Evolutionary conservation across 2,329 filamentous ascomycete genomes (phyloP).

Genomic region (Colletotrichum sp.): DNA sequence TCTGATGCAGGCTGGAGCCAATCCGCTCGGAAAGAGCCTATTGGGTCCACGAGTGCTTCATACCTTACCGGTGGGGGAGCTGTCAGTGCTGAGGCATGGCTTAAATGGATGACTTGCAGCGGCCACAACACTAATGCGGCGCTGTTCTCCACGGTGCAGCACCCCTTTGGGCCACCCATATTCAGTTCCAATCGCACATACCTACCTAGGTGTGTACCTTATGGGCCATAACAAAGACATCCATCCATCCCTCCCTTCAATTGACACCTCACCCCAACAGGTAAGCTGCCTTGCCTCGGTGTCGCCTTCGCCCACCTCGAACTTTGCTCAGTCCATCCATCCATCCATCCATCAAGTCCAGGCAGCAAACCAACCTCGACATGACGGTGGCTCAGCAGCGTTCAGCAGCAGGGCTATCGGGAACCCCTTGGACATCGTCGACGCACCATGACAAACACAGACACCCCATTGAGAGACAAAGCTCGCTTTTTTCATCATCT

Average conservation of each 20-base stretch:
- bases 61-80: neutral
- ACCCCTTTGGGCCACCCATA: neutral
- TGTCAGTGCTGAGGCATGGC: constrained; percentile 9
- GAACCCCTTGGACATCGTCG: neutral
- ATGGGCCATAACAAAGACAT: neutral
- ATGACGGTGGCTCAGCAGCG: neutral
- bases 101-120: constrained; percentile 16
- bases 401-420: neutral
- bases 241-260: neutral
- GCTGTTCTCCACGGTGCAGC: neutral
- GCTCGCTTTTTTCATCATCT: constrained; percentile 51
- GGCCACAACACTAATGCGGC: constrained; percentile 6
- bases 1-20: neutral
- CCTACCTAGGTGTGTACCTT: neutral
- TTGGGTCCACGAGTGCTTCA: neutral
- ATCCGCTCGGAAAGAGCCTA: neutral
- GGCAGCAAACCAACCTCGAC: constrained; percentile 2
- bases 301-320: neutral
- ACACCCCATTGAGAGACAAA: constrained; percentile 43
- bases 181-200: neutral
- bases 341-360: neutral
- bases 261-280: neutral
- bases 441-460: constrained; percentile 24
- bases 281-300: neutral
- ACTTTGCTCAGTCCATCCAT: neutral